Base-by-base conservation (phyloP, 2,329 filamentous ascomycete genomes). In the Fusarium continuum region DNA sequence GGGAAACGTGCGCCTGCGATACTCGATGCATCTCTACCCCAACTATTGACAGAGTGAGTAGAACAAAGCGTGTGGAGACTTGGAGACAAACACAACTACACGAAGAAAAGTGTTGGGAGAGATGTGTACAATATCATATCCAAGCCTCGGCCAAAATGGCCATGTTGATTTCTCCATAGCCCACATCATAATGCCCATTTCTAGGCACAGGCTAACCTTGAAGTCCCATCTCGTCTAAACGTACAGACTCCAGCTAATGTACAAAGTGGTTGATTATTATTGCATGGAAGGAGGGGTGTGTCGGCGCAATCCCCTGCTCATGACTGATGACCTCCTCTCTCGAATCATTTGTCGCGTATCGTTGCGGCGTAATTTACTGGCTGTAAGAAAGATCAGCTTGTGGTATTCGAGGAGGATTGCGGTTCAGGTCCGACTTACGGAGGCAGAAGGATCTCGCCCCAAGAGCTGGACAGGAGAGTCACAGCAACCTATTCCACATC, bases 381-480 rank as follows among this genome's bases (percentile, higher is more conserved):
- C 67, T 70, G 20, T 50, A n/a, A 8, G n/a, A 47, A 11, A 11
- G 4, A 38, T 69, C 38, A 70, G 65, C 32, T 31, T 16, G 26
- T 38, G 11, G 48, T n/a, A n/a, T n/a, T 26, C 10, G 8, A 49
- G 28, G 8, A n/a, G 13, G 3, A 14, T 31, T 20, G 32, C 8
- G 6, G 23, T 29, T 20, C 28, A 16, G 8, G 32, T 36, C 23
- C 20, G 8, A 74, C 82, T 77, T 77, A 87, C 84, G 86, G 85
- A 75, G 88, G 88, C 65, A 91, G 81, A 55, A 91, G 82, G 70
- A 85, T 79, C 73, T 91, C 88, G 76, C 85, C 85, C 81, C 86
- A 88, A 50, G 85, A 84, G 78, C 87, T 90, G 55, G 86, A 82
- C 67, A 91, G 81, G 75, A 91, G 87, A 31, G 87, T 83, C 49